A percentile compares a stretch with the other conserved stretches of the same genome.
These are phyloP conservation scores for Epichloe bromicola DNA, from an alignment of 2,329 filamentous ascomycete genomes.

Conservation along the genomic window DNA sequence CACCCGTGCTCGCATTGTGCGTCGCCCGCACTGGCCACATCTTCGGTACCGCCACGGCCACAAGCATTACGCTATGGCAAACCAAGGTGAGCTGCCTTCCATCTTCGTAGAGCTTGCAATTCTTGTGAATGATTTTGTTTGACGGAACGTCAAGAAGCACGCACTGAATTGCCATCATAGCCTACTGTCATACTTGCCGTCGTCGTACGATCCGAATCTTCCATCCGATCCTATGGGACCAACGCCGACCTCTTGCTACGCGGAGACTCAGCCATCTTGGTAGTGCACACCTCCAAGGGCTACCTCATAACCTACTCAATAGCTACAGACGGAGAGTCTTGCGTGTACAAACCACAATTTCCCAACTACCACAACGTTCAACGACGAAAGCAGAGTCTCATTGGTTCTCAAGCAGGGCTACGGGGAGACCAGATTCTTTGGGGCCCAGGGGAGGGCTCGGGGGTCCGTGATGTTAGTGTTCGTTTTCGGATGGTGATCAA, in stretches of 20 bases:
- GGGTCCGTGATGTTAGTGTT: constrained; percentile 79
- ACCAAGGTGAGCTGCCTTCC: constrained; percentile 54
- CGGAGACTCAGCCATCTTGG: constrained; percentile 83
- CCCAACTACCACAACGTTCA: constrained; percentile 52
- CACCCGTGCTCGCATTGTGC: constrained; percentile 60
- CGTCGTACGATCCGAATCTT: constrained; percentile 68
- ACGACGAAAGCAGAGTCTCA: constrained; percentile 47
- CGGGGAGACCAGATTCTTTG: constrained; percentile 51
- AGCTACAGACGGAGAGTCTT: constrained; percentile 67
- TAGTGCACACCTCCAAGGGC: constrained; percentile 73
- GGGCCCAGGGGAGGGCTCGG: constrained; percentile 69
- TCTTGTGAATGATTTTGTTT: not conserved
- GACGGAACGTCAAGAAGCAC: not conserved
- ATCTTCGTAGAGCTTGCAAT: not conserved
- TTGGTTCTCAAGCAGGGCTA: constrained; percentile 39
- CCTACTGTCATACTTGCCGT: constrained; percentile 81
- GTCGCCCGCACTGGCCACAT: constrained; percentile 67
- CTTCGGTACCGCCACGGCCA: constrained; percentile 77
- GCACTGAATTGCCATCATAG: constrained; percentile 28
- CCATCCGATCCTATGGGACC: constrained; percentile 68
- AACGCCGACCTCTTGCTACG: constrained; percentile 78
- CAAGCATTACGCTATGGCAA: constrained; percentile 90
- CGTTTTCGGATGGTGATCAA: constrained; percentile 97
- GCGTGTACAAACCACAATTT: constrained; percentile 77
- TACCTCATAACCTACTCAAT: constrained; percentile 93